phyloP scores from a whole-genome alignment of 371 early-diverging fungal genomes.

The Polyrhizophydium stewartii region DNA sequence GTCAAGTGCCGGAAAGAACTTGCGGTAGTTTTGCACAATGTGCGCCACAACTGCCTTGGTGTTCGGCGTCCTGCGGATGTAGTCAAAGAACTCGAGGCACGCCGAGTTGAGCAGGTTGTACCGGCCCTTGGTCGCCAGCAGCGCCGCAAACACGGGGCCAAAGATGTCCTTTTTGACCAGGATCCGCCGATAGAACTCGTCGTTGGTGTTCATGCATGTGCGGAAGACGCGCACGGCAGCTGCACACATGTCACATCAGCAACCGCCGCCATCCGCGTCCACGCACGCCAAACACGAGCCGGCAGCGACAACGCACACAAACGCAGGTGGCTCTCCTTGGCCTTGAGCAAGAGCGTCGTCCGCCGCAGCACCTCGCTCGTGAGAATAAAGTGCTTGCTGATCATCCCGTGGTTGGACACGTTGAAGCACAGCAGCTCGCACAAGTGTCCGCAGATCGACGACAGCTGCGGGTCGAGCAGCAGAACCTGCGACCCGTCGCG shows the following conservation, averaged over 20 bases:
- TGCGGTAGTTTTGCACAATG: constrained; percentile 60
- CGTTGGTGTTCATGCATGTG: constrained; percentile 61
- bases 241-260: constrained; percentile 12
- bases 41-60: constrained; percentile 66
- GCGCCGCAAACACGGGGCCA: constrained; percentile 60
- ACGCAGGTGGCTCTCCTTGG: constrained; percentile 63
- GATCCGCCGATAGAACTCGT: constrained; percentile 75
- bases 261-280: constrained; percentile 3
- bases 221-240: constrained; percentile 79
- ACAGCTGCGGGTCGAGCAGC: constrained; percentile 7
- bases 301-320: no score
- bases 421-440: constrained; percentile 71
- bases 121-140: constrained; percentile 58
- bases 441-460: constrained; percentile 43
- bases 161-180: constrained; percentile 63
- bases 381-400: constrained; percentile 72
- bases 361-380: constrained; percentile 57
- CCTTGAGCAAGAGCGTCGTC: constrained; percentile 60
- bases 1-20: constrained; percentile 53
- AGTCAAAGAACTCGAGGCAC: constrained; percentile 79
- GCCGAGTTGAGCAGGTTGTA: constrained; percentile 85
- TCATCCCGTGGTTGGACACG: constrained; percentile 64
- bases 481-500: constrained; percentile 9
- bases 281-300: no score
- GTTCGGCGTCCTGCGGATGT: constrained; percentile 60